These are phyloP conservation scores for Candida palmyrensis DNA, from an alignment of 805 yeast species.

Conservation along the genomic window DNA sequence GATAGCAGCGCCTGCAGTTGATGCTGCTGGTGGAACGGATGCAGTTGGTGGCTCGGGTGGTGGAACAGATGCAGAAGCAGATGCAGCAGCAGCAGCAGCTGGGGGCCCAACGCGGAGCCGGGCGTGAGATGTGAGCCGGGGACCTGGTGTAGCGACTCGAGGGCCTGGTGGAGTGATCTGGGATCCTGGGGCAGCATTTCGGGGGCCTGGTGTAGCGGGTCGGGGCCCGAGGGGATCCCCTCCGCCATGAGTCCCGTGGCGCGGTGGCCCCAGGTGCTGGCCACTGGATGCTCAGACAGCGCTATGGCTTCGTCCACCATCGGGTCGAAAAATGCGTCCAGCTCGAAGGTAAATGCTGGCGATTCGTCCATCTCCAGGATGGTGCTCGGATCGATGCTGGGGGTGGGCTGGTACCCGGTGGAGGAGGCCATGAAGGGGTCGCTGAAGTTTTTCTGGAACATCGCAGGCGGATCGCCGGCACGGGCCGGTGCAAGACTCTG, in stretches of 20 bases:
- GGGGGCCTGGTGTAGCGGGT: too few relatives aligned
- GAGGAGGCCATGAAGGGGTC: background rate
- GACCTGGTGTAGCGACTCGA: too few relatives aligned
- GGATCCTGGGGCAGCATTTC: too few relatives aligned
- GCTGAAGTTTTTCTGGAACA: too few relatives aligned
- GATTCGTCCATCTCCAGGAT: slow-evolving; percentile 32
- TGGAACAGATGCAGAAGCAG: background rate
- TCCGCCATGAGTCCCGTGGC: too few relatives aligned
- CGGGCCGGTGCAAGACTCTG: too few relatives aligned
- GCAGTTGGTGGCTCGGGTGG: background rate
- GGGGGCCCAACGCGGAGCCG: background rate
- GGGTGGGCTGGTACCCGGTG: background rate
- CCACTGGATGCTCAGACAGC: too few relatives aligned
- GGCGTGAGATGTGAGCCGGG: background rate
- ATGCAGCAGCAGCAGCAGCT: background rate
- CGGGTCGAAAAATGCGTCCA: slow-evolving; percentile 22
- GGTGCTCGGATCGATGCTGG: slow-evolving; percentile 12
- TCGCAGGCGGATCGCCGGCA: too few relatives aligned
- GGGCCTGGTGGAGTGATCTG: too few relatives aligned
- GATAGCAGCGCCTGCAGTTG: too few relatives aligned
- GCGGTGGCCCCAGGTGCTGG: too few relatives aligned
- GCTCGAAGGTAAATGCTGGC: slow-evolving; percentile 33
- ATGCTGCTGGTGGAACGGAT: background rate
- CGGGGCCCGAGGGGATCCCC: too few relatives aligned
- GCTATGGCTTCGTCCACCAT: slow-evolving; percentile 3